Evolutionary conservation across 75 land plant genomes (phyloP).

Genomic region (Cunninghamia lanceolata): DNA sequence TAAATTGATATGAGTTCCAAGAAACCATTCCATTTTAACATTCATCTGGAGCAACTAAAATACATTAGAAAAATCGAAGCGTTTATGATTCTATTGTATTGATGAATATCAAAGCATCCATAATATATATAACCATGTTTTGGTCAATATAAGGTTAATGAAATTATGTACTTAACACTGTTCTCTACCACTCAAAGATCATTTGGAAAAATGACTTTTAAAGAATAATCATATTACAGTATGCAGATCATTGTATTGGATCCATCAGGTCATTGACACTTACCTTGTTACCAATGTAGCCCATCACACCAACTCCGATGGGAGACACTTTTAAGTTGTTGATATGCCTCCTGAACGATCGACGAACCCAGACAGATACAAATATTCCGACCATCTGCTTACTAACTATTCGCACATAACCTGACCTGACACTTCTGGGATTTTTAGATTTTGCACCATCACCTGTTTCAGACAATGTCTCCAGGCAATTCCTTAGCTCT

Average conservation of each 20-base stretch:
- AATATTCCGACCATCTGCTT: conserved; percentile 98
- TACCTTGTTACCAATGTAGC: conserved; percentile 96
- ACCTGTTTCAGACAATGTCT: conserved; percentile 17
- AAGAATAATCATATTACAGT: conserved; percentile 3
- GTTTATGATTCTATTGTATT: neutral
- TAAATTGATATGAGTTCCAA: neutral
- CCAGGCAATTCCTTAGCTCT: conserved; percentile 15
- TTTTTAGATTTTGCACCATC: conserved; percentile 28
- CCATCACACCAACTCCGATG: conserved; percentile 95
- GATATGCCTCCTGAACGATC: conserved; percentile 64
- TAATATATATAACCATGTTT: neutral
- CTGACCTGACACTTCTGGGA: conserved; percentile 23
- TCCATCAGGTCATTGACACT: conserved; percentile 12
- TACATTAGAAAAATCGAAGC: neutral
- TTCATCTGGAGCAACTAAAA: neutral
- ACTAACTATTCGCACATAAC: conserved; percentile 78
- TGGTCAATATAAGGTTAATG: neutral
- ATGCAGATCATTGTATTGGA: neutral
- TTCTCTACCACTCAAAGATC: neutral
- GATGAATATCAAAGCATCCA: conserved; percentile 3
- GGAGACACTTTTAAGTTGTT: conserved; percentile 84
- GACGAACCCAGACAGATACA: conserved; percentile 81
- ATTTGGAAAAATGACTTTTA: neutral
- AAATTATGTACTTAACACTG: neutral
- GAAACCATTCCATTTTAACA: neutral